phyloP scores from a whole-genome alignment of 371 early-diverging fungal genomes.

The Rhizopus arrhizus region DNA sequence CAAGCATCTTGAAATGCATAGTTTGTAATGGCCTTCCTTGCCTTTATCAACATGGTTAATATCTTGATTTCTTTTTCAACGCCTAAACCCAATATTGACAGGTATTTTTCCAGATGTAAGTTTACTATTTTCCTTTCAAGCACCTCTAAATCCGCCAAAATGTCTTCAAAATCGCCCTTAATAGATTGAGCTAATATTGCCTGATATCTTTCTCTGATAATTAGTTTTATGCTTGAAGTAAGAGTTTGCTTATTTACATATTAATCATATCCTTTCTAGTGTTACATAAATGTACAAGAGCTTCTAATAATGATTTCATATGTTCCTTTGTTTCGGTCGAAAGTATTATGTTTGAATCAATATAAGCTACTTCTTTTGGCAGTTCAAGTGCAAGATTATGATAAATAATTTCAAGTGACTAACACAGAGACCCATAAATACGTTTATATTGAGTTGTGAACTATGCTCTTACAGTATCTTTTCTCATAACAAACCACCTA shows the following conservation, averaged over 20 bases:
- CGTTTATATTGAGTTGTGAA: background rate
- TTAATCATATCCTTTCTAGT: slow-evolving; percentile 42
- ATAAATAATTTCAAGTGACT: slow-evolving; percentile 42
- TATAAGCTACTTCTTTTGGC: slow-evolving; percentile 29
- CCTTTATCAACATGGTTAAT: slow-evolving; percentile 42
- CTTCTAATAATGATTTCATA: slow-evolving; percentile 27
- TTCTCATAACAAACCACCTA: slow-evolving; percentile 51
- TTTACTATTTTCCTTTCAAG: slow-evolving; percentile 22
- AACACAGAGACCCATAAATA: background rate
- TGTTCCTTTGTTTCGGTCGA: slow-evolving; percentile 13
- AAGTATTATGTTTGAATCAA: slow-evolving; percentile 14
- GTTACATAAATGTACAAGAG: slow-evolving; percentile 31
- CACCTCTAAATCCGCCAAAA: slow-evolving; percentile 19
- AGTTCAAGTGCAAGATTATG: slow-evolving; percentile 37
- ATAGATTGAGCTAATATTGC: slow-evolving; percentile 29
- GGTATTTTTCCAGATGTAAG: slow-evolving; percentile 15
- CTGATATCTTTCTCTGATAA: slow-evolving; percentile 12
- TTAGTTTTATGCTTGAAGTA: background rate
- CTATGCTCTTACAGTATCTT: slow-evolving; percentile 40
- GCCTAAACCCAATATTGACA: slow-evolving; percentile 51
- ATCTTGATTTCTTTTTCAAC: slow-evolving; percentile 53
- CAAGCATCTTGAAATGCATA: slow-evolving; percentile 63
- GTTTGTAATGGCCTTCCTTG: slow-evolving; percentile 49
- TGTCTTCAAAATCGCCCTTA: slow-evolving; percentile 26
- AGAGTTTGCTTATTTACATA: slow-evolving; percentile 23